Base-by-base conservation (phyloP, 306 rosid species). In the Pterocarpus macrocarpus region DNA sequence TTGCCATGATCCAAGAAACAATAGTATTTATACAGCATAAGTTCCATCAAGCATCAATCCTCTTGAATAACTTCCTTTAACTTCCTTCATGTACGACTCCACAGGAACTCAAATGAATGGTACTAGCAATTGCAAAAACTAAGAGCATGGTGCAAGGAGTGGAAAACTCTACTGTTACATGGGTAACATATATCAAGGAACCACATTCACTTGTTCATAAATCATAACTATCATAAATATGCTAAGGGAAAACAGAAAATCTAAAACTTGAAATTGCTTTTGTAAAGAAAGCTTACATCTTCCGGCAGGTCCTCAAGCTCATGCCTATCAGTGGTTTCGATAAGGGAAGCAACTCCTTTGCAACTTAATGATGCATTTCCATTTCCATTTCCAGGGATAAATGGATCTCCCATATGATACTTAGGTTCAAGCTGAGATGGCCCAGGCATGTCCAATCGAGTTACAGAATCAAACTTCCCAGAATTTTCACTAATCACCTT, bases 401-500 rank as follows among this genome's bases (percentile, higher is more conserved):
- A 75, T 64, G 71, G 41, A 82, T 84, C 83, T 69, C 75, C 88
- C 63, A 69, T 70, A 53, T 68, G 77, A 79, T 56, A 33, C 39
- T 85, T 73, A 7, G 83, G 79, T 9, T 77, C 56, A 75, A 70
- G 84, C 87, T 72, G 83, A 71, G 87, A 74, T 41, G 90, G 79
- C 41, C 44, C 81, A 56, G 16, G 84, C 57, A 63, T 43, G 79
- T 74, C 74, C 81, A 75, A 80, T 59, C 78, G 80, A 75, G 80
- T 84, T 43, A 62, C 52, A 10, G 90, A 82, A 76, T 81, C 79
- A 64, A 84, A 70, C 45, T 81, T 89, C 61, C 69, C 80, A 3
- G 66, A 76, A 64, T 88, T 89, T 85, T 89, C 92, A 56, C 73
- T 74, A 66, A 86, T 68, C 39, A 92, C 85, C 76, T 73, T 84